Evolutionary conservation across 129 eudicot genomes (phyloP), one percentile per base, ranked within the genome.

Genomic region (Heracleum sosnowskyi): DNA sequence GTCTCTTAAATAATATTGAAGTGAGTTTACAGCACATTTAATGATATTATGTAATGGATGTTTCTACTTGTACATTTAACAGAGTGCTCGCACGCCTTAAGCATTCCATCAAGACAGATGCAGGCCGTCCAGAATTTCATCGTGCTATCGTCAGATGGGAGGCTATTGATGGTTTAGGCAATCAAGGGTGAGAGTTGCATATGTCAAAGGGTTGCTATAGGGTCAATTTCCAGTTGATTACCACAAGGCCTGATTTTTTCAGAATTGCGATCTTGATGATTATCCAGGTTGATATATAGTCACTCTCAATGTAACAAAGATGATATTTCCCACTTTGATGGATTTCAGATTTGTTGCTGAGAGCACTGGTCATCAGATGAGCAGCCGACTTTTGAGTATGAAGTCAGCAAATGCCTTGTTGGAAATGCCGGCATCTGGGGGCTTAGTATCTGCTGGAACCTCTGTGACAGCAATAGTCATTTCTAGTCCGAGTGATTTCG

Each of bases 301-400:
- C 76, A 53, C 55, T 70, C 84, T 77, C 81, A 41, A 31, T 76
- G 73, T 40, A 36, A 10, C 12, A 60, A 72, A 63, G 75, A 68
- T 31, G 28, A 51, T 39, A 34, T 41, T 74, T 80, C 62, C 64
- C 46, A 20, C 69, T 31, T 82, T 69, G 60, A 74, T 47, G 79
- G 63, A 24, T 83, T 81, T 64, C 91, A 93, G 98, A 78, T 91
- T 93, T 83, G 96, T 91, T 79, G 98, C 98, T 40, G 97, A 93
- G 93, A 89, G 97, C 81, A 93, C 98, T 72, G 98, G 98, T 55
- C 89, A 83, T 69, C 98, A 93, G 86, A 79, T 85, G 84, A 93
- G 98, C 68, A 93, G 98, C 69, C 89, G 97, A 31, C 97, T 93
- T 42, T 79, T 93, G 82, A 91, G 96, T 87, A 93, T 93, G 98